Conservation (phyloP, 1,284 basidiomycete species). For the Grifola frondosa region DNA sequence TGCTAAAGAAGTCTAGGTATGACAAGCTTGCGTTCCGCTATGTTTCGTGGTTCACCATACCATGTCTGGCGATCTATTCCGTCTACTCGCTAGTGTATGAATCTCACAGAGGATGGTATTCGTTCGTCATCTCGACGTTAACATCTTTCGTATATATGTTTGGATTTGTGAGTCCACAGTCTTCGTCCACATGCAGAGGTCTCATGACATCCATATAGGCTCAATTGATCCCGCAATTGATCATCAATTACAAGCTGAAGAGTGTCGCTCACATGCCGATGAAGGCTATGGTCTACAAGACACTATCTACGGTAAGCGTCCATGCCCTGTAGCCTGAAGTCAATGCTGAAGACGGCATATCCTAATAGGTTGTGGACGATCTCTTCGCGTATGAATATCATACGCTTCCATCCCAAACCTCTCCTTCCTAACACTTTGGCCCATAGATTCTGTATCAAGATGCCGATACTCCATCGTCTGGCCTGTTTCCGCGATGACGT, state of each 20-base stretch:
- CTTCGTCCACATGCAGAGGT: slow-evolving; percentile 16
- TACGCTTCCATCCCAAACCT: slow-evolving; percentile 5
- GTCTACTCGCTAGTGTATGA: slow-evolving; percentile 89
- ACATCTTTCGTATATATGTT: slow-evolving; percentile 95
- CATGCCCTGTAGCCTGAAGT: background rate
- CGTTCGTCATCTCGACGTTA: slow-evolving; percentile 86
- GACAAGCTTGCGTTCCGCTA: slow-evolving; percentile 89
- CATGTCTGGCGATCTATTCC: slow-evolving; percentile 83
- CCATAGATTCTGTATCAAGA: slow-evolving; percentile 86
- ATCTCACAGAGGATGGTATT: slow-evolving; percentile 93
- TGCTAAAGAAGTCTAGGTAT: too few species aligned
- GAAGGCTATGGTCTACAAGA: slow-evolving; percentile 97
- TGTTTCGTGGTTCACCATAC: slow-evolving; percentile 86
- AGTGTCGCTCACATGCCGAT: slow-evolving; percentile 92
- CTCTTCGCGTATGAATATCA: slow-evolving; percentile 72
- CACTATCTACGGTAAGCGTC: slow-evolving; percentile 63
- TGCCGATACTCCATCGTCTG: slow-evolving; percentile 90
- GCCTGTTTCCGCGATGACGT: slow-evolving; percentile 92
- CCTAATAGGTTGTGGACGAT: slow-evolving; percentile 83
- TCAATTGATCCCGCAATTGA: slow-evolving; percentile 88
- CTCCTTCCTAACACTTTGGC: slow-evolving; percentile 7
- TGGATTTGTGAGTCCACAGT: slow-evolving; percentile 76
- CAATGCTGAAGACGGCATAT: slow-evolving; percentile 1
- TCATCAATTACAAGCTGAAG: slow-evolving; percentile 97
- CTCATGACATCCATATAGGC: slow-evolving; percentile 46